A percentile compares a stretch with the other conserved stretches of the same genome.
Conservation (phyloP, 1,284 basidiomycete species). For the Irpex sp. region DNA sequence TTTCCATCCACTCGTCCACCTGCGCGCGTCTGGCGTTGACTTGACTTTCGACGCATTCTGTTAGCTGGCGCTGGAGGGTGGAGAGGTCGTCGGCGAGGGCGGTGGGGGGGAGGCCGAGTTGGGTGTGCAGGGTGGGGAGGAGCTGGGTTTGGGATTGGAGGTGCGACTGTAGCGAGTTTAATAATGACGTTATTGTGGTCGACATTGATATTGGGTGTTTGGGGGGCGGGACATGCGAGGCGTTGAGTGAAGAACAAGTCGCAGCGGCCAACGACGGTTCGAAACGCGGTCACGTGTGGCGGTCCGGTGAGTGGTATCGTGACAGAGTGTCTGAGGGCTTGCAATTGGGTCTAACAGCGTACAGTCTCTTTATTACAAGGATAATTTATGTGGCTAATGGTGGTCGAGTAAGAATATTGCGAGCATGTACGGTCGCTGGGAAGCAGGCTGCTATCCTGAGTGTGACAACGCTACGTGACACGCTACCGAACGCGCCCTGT, state of each 20-base stretch:
- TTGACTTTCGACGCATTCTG: conserved; percentile 66
- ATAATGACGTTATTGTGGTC: conserved; percentile 49
- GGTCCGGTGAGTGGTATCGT: no score
- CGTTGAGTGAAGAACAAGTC: background rate
- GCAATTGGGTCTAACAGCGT: no score
- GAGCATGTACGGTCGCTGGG: no score
- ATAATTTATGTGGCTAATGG: no score
- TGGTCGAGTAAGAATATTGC: no score
- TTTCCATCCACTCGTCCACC: conserved; percentile 66
- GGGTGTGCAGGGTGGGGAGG: conserved; percentile 65
- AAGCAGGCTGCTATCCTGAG: no score
- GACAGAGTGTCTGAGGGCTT: no score
- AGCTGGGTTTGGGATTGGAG: conserved; percentile 73
- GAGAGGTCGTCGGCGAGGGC: conserved; percentile 74
- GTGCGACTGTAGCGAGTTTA: conserved; percentile 75
- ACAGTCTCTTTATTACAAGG: no score
- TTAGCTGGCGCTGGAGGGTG: conserved; percentile 61
- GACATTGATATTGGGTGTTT: conserved; percentile 4
- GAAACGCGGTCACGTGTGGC: background rate
- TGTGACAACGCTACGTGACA: no score
- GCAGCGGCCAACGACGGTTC: background rate
- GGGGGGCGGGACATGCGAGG: background rate
- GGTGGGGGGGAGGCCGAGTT: conserved; percentile 68
- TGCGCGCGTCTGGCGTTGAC: conserved; percentile 63
- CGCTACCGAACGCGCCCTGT: background rate